Evolutionary conservation across 805 yeast species (phyloP), one percentile per base, ranked within the genome.

Genomic region (Kazachstania psychrophila): DNA sequence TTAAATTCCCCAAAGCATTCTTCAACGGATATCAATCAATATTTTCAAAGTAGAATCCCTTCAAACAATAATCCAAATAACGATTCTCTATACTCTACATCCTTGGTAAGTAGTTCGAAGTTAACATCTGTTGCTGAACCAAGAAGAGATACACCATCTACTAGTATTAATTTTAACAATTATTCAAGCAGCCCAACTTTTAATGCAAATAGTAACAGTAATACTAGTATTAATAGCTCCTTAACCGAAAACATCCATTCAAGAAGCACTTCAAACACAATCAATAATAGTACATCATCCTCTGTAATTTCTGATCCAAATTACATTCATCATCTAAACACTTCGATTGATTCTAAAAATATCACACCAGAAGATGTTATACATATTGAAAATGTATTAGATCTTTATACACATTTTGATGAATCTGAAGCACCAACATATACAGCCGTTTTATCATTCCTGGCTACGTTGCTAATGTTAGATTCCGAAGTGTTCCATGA

Each of bases 401-500:
- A 52, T 5, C 36, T 54, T 8, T 54, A 48, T 33, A 45, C 49
- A 3, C 42, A 44, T 17, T 45, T 50, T 25, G 54, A 50, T 26
- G 56, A 47, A 9, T 30, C 44, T 10, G 62, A 58, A 34, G 49
- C 53, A 2, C 30, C 52, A 27, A 48, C 57, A 2, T 54, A 54
- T 33, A 46, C 56, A 3, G 42, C 56, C 3, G 50, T 51, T 4
- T 34, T 58, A 17, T 44, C 50, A 19, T 56, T 58, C 34, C 37
- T 54, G 24, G 39, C 46, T 6, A 44, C 49, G 2, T 36, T 58
- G 34, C 33, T 48, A 9, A 32, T 58, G 42, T 41, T 58, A 13
- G 60, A 52, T 35, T 41, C 50, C 1, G 55, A 49, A 5, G 47
- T 47, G 2, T 51, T 52, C 31, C 31, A 36, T 10, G 58, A 52